Evolutionary conservation across 495 filamentous ascomycete genomes (phyloP).

Genomic region (Penicillium psychrofluorescens): DNA sequence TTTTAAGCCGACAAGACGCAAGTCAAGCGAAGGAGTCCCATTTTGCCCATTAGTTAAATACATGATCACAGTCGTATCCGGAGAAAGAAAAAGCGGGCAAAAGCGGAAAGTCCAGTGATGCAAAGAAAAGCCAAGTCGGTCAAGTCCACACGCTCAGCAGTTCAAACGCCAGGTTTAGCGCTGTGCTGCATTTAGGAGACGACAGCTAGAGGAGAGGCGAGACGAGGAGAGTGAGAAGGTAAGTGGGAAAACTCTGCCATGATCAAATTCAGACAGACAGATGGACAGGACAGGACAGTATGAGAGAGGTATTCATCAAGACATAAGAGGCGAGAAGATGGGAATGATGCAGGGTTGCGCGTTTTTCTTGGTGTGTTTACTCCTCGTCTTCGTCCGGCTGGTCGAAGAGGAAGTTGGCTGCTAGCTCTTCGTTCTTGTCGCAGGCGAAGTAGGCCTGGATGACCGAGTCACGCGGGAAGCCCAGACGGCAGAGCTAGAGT

Average conservation of each 20-base stretch:
- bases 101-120: not conserved
- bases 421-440: slow-evolving; percentile 97
- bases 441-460: slow-evolving; percentile 99
- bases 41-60: slow-evolving; percentile 32
- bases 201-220: no score
- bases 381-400: slow-evolving; percentile 85
- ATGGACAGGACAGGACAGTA: not conserved
- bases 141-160: slow-evolving; percentile 6
- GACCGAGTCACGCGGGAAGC: slow-evolving; percentile 85
- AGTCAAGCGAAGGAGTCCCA: slow-evolving; percentile 14
- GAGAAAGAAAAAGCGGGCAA: slow-evolving; percentile 1
- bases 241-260: no score
- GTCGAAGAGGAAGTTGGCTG: slow-evolving; percentile 96
- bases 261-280: not conserved
- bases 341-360: slow-evolving; percentile 17
- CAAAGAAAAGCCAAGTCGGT: not conserved
- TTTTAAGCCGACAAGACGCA: not conserved
- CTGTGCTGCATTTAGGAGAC: not conserved
- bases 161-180: slow-evolving; percentile 2
- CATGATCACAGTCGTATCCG: slow-evolving; percentile 21
- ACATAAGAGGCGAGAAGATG: slow-evolving; percentile 6
- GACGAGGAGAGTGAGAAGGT: not conserved
- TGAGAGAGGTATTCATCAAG: not conserved
- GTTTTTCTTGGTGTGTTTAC: slow-evolving; percentile 14
- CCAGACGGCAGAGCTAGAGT: slow-evolving; percentile 75